These are phyloP conservation scores for Suillus tomentosus DNA, from an alignment of 768 basidiomycete genomes.

Conservation along the genomic window DNA sequence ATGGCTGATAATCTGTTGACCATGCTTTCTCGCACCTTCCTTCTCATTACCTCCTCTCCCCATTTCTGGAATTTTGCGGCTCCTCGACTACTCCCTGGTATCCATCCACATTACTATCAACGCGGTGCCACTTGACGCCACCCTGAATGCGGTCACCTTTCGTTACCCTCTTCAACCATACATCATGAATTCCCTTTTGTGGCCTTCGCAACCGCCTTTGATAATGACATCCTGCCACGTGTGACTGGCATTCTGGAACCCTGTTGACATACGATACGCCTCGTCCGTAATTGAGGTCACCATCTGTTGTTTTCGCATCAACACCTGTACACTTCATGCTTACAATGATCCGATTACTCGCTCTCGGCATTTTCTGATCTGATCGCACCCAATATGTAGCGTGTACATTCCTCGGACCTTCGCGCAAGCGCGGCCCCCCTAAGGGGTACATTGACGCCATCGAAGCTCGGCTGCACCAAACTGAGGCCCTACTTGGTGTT, in stretches of 20 bases:
- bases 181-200: slow-evolving; percentile 8
- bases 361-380: slow-evolving; percentile 2
- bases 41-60: background rate
- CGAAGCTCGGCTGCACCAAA: slow-evolving; percentile 87
- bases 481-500: slow-evolving; percentile 86
- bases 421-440: slow-evolving; percentile 84
- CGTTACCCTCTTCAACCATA: background rate
- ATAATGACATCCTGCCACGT: background rate
- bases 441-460: slow-evolving; percentile 96
- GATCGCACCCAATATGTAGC: slow-evolving; percentile 38
- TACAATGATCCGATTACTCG: background rate
- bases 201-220: slow-evolving; percentile 8
- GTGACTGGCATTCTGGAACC: background rate
- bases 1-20: slow-evolving; percentile 17
- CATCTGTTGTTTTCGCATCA: background rate
- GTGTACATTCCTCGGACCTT: slow-evolving; percentile 79
- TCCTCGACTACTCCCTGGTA: slow-evolving; percentile 2
- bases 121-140: slow-evolving; percentile 2
- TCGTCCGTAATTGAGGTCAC: background rate
- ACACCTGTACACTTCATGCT: background rate
- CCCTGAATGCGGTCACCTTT: slow-evolving; percentile 3
- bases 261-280: background rate
- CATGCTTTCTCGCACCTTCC: slow-evolving; percentile 6
- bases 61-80: slow-evolving; percentile 3
- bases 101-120: slow-evolving; percentile 4